Base-by-base conservation (phyloP, 768 basidiomycete genomes). In the Podaxis sp. region DNA sequence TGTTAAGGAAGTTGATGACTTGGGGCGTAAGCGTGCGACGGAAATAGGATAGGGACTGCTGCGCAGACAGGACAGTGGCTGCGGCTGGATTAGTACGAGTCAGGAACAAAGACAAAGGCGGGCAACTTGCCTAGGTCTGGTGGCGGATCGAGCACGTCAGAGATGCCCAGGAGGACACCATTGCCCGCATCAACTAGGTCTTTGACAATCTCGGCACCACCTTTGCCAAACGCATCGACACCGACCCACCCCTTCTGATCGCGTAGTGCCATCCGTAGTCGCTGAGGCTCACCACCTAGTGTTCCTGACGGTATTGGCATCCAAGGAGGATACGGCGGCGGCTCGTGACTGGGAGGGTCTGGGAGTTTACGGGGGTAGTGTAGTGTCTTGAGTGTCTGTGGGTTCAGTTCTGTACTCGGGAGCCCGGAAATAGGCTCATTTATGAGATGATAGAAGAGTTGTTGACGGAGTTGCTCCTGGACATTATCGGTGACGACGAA, bases 401-500 rank as follows among this genome's bases (percentile, higher is more conserved):
- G 70, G 21, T 74, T 66, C 9, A 76, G 68, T 32, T 81, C 72
- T 2, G 74, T 66, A 37, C 36, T 25, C 4, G 78, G 73, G 28
- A 84, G 77, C 14, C 71, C 66, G 18, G 79, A 66, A 32, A 97
- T 70, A 5, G 90, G 84, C 71, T 86, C 86, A 72, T 98, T 97
- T 65, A 98, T 79, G 48, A 98, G 74, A 72, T 98, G 97, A 71
- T 98, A 98, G 68, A 98, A 88, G 55, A 99, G 81, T 68, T 95
- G 89, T 68, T 97, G 95, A 56, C 96, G 83, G 48, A 98, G 83
- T 61, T 84, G 77, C 67, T 91, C 87, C 60, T 93, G 84, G 32
- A 95, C 77, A 71, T 98, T 98, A 74, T 95, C 95, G 23, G 79
- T 79, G 38, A 84, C 67, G 50, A 71, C 66, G 36, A 66, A 60